A percentile compares a stretch with the other conserved stretches of the same genome.
These are phyloP conservation scores for Delphinella strobiligena DNA, from an alignment of 2,329 filamentous ascomycete species.

Conservation along the genomic window DNA sequence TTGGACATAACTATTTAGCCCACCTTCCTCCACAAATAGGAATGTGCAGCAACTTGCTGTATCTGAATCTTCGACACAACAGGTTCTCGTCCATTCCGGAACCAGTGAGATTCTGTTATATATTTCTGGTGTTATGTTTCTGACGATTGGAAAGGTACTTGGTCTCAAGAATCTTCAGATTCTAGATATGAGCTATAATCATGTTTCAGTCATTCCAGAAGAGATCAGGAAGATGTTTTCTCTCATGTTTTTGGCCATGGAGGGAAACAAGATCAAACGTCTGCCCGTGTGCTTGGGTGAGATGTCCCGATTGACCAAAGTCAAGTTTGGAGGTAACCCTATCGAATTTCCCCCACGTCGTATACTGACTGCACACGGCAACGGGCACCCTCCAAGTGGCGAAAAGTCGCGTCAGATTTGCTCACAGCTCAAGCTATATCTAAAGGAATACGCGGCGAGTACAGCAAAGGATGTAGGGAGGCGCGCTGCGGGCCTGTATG, in stretches of 20 bases:
- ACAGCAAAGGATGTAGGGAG: conserved; percentile 9
- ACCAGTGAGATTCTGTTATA: conserved; percentile 35
- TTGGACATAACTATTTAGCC: conserved; percentile 68
- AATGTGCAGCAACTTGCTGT: conserved; percentile 65
- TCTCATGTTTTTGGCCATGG: conserved; percentile 77
- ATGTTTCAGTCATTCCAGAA: conserved; percentile 62
- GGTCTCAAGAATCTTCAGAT: conserved; percentile 81
- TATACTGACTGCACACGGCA: conserved; percentile 27
- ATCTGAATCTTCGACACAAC: conserved; percentile 71
- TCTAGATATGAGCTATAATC: conserved; percentile 82
- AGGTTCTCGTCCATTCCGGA: conserved; percentile 55
- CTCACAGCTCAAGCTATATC: conserved; percentile 46
- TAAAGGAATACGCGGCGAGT: conserved; percentile 28
- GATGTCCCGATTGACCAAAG: conserved; percentile 76
- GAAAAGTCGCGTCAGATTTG: conserved; percentile 45
- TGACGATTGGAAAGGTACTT: conserved; percentile 53
- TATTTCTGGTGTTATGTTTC: neutral
- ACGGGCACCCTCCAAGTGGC: conserved; percentile 13
- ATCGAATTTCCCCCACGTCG: conserved; percentile 59
- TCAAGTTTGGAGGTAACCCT: conserved; percentile 84
- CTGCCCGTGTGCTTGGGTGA: conserved; percentile 75
- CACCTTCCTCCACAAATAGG: conserved; percentile 59
- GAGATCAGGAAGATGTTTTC: conserved; percentile 72
- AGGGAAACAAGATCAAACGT: conserved; percentile 76
- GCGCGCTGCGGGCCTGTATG: conserved; percentile 1